phyloP scores from a whole-genome alignment of 2,329 filamentous ascomycete species.

The Colletotrichum shisoi region DNA sequence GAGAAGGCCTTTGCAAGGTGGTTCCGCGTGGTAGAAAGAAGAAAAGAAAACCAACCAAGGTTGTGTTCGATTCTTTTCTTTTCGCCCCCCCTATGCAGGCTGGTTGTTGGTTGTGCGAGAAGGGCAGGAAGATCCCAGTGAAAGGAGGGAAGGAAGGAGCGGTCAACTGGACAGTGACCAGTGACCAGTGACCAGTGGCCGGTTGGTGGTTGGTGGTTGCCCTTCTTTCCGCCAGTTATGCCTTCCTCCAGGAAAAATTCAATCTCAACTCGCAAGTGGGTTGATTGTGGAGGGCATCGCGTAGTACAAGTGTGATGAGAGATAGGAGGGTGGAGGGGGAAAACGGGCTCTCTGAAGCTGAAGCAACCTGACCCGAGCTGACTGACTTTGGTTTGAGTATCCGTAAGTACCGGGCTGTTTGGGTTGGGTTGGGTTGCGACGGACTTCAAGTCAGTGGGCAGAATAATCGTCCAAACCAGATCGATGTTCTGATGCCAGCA shows the following conservation, averaged over 20 bases:
- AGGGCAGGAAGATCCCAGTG: conserved; percentile 1
- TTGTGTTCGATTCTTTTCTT: conserved; percentile 9
- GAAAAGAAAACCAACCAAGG: conserved; percentile 17
- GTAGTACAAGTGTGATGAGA: conserved; percentile 8
- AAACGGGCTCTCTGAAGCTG: conserved; percentile 7
- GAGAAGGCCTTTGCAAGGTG: not conserved
- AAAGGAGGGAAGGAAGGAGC: conserved; percentile 19
- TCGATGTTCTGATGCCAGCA: not conserved
- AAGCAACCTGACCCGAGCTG: not conserved
- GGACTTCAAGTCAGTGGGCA: not conserved
- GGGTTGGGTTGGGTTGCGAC: conserved; percentile 5
- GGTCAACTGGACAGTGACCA: conserved; percentile 21
- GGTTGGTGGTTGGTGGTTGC: too few species aligned
- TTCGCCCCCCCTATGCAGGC: not conserved
- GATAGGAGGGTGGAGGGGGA: conserved; percentile 2
- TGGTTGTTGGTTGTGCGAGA: conserved; percentile 15
- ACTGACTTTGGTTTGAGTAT: not conserved
- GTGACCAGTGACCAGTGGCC: not conserved
- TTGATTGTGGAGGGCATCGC: conserved; percentile 31
- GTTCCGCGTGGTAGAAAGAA: conserved; percentile 6
- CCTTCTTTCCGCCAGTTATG: conserved; percentile 1
- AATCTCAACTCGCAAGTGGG: conserved; percentile 21
- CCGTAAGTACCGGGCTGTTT: not conserved
- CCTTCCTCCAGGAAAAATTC: conserved; percentile 13
- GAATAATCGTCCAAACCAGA: not conserved